Evolutionary conservation across 2,329 filamentous ascomycete species (phyloP), one percentile per base, ranked within the genome.

Genomic region (Neonectria faginata): DNA sequence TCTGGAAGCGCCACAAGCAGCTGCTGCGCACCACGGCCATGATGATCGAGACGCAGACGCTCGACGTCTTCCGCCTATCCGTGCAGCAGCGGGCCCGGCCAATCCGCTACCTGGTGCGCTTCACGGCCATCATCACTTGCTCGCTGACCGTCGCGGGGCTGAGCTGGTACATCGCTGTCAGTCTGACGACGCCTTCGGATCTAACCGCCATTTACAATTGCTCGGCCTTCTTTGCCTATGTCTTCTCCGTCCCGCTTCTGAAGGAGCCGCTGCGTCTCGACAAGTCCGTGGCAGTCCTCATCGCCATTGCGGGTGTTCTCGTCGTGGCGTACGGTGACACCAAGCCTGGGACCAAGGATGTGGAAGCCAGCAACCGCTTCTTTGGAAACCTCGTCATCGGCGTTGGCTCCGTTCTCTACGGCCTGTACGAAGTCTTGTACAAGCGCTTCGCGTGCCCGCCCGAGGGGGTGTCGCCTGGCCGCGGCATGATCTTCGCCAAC

Each of bases 121-220:
- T 90, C 65, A 97, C 93, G 0, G 89, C 91, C 3, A 89, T 94
- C 64, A 88, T 99, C 67, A 97, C 96, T 6, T 91, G 86, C 57
- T 90, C 94, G 7, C 85, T 99, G 62, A 99, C 96, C 2, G 83
- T 98, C 42, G 96, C 95, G 0, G 96, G 96, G 27, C 88, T 94
- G 57, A 95, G 91, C 73, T 99, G 96, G 96, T 99, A 98, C 75
- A 85, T 98, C 39, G 95, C 96, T 16, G 95, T 99, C 63, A 92
- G 93, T 79, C 82, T 97, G 84, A 99, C 96, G 1, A 97, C 92
- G 3, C 92, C 96, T 3, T 94, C 92, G 70, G 96, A 99, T 79
- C 81, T 99, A 73, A 99, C 96, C 0, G 96, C 96, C 58, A 99
- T 99, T 73, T 99, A 99, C 86, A 99, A 99, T 81, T 99, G 96